Evolutionary conservation across 2,329 filamentous ascomycete species (phyloP).

Genomic region (Ambrosiella beaveri): DNA sequence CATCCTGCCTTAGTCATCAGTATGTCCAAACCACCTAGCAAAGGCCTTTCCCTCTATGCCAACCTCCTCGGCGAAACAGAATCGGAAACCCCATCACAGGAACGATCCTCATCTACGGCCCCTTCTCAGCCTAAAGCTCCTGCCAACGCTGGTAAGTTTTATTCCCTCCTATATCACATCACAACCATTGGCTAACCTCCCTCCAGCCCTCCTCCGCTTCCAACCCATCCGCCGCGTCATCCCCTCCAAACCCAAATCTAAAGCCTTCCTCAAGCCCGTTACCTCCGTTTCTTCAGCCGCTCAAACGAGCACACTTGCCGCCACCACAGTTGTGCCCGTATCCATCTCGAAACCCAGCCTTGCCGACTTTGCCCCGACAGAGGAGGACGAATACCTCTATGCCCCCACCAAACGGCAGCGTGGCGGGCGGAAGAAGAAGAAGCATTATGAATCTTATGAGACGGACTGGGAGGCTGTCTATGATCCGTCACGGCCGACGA

Average conservation of each 20-base stretch:
- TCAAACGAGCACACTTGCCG: slow-evolving; percentile 20
- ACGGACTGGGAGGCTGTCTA: slow-evolving; percentile 89
- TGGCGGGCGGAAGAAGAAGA: slow-evolving; percentile 60
- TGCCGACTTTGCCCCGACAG: slow-evolving; percentile 62
- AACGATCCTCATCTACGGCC: slow-evolving; percentile 15
- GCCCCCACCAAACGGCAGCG: slow-evolving; percentile 49
- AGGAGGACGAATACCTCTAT: slow-evolving; percentile 70
- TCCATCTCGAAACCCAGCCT: slow-evolving; percentile 44
- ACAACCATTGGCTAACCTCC: neutral
- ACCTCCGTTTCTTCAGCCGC: slow-evolving; percentile 16
- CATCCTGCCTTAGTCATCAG: neutral
- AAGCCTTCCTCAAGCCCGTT: slow-evolving; percentile 24
- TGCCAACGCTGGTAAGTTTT: slow-evolving; percentile 23
- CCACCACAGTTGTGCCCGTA: slow-evolving; percentile 21
- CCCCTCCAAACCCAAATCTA: slow-evolving; percentile 43
- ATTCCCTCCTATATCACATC: neutral
- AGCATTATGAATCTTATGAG: slow-evolving; percentile 39
- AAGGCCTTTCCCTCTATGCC: slow-evolving; percentile 60
- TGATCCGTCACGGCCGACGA: slow-evolving; percentile 66
- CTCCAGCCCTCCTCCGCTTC: slow-evolving; percentile 51
- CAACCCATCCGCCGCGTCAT: slow-evolving; percentile 64
- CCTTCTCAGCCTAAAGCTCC: slow-evolving; percentile 43
- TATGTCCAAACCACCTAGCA: neutral
- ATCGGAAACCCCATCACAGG: slow-evolving; percentile 24
- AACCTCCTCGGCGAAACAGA: slow-evolving; percentile 51